phyloP scores from a whole-genome alignment of 2,329 filamentous ascomycete species.

The Hymenoscyphus occultus region DNA sequence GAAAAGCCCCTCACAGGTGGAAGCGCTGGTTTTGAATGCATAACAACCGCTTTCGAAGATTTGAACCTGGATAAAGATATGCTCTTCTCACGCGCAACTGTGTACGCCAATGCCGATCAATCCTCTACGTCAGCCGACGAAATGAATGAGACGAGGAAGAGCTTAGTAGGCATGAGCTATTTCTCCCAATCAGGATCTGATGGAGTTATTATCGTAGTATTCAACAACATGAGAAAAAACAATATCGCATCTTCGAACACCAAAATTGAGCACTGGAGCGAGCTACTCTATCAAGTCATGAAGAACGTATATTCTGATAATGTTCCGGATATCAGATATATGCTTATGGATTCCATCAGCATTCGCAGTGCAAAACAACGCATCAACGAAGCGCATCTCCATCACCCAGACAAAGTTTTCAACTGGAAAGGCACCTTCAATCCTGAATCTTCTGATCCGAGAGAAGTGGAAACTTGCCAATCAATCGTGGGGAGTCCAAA shows the following conservation, averaged over 20 bases:
- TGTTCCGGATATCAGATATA: conserved; percentile 8
- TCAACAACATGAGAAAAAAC: conserved; percentile 6
- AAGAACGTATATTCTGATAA: background rate
- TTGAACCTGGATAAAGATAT: too few relatives aligned
- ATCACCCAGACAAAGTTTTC: background rate
- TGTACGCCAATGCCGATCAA: background rate
- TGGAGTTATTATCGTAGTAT: background rate
- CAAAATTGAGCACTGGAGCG: background rate
- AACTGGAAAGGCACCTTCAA: conserved; percentile 10
- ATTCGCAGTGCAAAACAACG: background rate
- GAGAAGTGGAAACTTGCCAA: background rate
- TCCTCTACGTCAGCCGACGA: too few relatives aligned
- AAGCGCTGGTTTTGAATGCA: too few relatives aligned
- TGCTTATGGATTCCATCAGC: background rate
- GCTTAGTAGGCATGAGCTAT: conserved; percentile 2
- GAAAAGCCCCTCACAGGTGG: too few relatives aligned
- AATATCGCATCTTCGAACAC: background rate
- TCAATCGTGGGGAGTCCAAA: conserved; percentile 3
- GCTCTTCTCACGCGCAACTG: too few relatives aligned
- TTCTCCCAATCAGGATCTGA: background rate
- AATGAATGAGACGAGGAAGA: background rate
- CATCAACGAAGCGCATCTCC: background rate
- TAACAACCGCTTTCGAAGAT: too few relatives aligned
- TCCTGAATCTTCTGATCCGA: background rate
- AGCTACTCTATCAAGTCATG: background rate